phyloP scores from a whole-genome alignment of 2,329 filamentous ascomycete genomes.

The Periconia macrospinosa region DNA sequence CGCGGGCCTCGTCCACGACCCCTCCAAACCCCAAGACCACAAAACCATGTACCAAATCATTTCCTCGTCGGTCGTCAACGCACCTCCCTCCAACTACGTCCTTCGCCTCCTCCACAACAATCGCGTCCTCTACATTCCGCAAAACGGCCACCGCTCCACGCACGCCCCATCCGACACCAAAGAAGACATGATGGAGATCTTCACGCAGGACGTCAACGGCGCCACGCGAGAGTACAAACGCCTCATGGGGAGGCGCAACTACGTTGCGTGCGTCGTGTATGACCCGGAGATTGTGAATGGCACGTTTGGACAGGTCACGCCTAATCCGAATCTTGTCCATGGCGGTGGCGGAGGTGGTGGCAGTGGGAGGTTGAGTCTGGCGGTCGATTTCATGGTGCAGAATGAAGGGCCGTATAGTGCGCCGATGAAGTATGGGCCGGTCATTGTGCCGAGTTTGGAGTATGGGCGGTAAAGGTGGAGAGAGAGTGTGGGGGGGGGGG shows the following conservation, averaged over 20 bases:
- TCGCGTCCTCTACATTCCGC: constrained; percentile 86
- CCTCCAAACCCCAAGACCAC: constrained; percentile 85
- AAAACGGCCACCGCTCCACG: constrained; percentile 74
- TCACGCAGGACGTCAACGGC: constrained; percentile 91
- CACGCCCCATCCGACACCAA: constrained; percentile 86
- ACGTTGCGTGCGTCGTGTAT: constrained; percentile 89
- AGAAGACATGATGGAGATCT: constrained; percentile 99
- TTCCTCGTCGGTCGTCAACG: constrained; percentile 87
- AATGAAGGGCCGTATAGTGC: constrained; percentile 78
- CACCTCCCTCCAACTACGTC: constrained; percentile 81
- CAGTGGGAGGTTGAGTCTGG: constrained; percentile 69
- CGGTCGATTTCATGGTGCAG: constrained; percentile 96
- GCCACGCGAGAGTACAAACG: constrained; percentile 79
- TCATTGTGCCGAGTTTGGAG: constrained; percentile 77
- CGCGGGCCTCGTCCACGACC: constrained; percentile 92
- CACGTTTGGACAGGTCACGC: constrained; percentile 38
- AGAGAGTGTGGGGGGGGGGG: background rate
- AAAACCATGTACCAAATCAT: constrained; percentile 99
- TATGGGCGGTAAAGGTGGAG: constrained; percentile 46
- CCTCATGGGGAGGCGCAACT: constrained; percentile 91
- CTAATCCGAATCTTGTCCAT: no score
- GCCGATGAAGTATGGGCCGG: constrained; percentile 94
- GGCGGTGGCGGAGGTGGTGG: no score
- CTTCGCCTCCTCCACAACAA: constrained; percentile 95
- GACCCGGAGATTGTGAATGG: constrained; percentile 76